Evolutionary conservation across 2,329 filamentous ascomycete genomes (phyloP), one percentile per base, ranked within the genome.

Genomic region (Colletotrichum sp.): DNA sequence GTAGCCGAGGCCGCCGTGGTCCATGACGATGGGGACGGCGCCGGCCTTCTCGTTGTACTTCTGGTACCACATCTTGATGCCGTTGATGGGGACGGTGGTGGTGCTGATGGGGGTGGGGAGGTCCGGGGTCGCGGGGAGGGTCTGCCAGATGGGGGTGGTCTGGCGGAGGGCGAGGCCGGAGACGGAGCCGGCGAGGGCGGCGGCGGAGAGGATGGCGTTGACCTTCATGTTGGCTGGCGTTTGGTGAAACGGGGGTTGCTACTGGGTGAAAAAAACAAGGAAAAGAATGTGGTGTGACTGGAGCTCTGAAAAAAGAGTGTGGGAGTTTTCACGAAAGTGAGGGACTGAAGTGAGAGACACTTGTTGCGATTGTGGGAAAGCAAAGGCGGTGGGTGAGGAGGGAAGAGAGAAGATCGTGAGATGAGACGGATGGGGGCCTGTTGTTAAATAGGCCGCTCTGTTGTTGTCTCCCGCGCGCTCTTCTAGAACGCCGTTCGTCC

Each of bases 1-100:
- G 79, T 86, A 86, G 28, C 85, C 85, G 32, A 87, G 82, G 28
- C 86, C 86, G 36, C 85, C 85, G 77, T 86, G 83, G 59, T 85
- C 80, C 72, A 87, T 79, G 71, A 87, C 82, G 5, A 87, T 80
- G 8, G 86, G 85, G 0, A 80, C 78, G 16, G 80, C 80, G 44
- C 81, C 81, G 5, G 81, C 80, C 9, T 79, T 63, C 34, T 84
- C 80, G 71, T 86, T 86, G 81, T 86, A 87, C 78, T 85, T 82
- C 75, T 86, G 85, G 79, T 81, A 83, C 86, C 86, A 87, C 24
- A 87, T 82, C 9, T 85, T 78, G 12, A 83, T 85, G 55, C 84
- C 82, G 73, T 86, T 85, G 78, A 86, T 81, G 8, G 78, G 64
- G 13, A 79, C 81, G 7, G 79, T 80, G 5, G 76, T 75, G 6